These are phyloP conservation scores for Aspergillus ellipticus DNA, from an alignment of 495 filamentous ascomycete genomes.

Conservation along the genomic window DNA sequence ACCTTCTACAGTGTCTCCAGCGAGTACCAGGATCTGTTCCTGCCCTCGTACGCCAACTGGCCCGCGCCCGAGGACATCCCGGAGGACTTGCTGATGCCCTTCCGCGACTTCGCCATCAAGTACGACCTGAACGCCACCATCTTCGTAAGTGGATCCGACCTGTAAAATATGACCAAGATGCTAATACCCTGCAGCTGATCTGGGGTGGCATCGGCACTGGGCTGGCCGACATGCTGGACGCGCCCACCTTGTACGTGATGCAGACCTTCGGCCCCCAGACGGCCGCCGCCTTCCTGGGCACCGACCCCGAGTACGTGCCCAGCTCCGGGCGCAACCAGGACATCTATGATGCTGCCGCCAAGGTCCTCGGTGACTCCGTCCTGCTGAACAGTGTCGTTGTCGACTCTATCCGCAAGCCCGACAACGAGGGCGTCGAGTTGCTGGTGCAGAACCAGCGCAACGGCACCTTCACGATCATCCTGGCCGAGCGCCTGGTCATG, in stretches of 20 bases:
- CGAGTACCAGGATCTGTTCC: slow-evolving; percentile 32
- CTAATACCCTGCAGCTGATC: slow-evolving; percentile 1
- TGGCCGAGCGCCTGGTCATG: slow-evolving; percentile 36
- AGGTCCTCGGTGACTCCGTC: slow-evolving; percentile 31
- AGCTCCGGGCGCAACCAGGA: slow-evolving; percentile 35
- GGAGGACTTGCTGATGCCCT: slow-evolving; percentile 42
- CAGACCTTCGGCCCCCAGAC: slow-evolving; percentile 38
- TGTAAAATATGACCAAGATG: not conserved
- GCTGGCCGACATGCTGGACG: slow-evolving; percentile 34
- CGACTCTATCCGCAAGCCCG: slow-evolving; percentile 16
- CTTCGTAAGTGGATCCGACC: not conserved
- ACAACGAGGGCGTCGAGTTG: slow-evolving; percentile 23
- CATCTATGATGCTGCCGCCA: slow-evolving; percentile 36
- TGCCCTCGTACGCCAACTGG: slow-evolving; percentile 38
- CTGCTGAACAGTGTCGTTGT: slow-evolving; percentile 32
- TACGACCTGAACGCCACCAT: slow-evolving; percentile 39
- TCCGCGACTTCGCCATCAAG: slow-evolving; percentile 40
- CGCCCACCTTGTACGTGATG: slow-evolving; percentile 40
- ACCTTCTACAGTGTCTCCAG: slow-evolving; percentile 33
- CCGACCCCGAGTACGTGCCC: slow-evolving; percentile 23
- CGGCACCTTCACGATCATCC: slow-evolving; percentile 22
- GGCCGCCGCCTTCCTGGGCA: slow-evolving; percentile 26
- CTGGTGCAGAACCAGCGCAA: slow-evolving; percentile 29
- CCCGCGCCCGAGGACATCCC: slow-evolving; percentile 33
- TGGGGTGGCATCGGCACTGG: slow-evolving; percentile 29